Evolutionary conservation across 345 rosid species (phyloP), one percentile per base, ranked within the genome.

Genomic region (Aquilaria yunnanensis): DNA sequence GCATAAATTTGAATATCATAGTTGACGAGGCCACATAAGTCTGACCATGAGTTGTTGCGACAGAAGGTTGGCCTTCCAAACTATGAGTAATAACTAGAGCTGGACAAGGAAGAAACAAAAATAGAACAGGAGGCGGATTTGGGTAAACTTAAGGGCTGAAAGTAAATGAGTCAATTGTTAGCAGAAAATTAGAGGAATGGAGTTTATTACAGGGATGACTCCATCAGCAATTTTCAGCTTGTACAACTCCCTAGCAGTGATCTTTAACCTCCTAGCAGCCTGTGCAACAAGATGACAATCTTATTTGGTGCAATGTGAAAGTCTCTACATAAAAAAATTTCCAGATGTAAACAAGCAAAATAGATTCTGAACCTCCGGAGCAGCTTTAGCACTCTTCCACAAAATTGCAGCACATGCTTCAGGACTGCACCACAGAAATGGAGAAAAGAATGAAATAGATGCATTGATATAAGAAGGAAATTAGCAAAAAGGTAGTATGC

Each of bases 361-460:
- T 64, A 41, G 33, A 67, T 23, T 66, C 23, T 57, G 69, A 50
- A 92, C 97, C 98, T 81, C 83, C 65, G 98, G 97, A 55, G 98
- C 68, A 77, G 96, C 96, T 79, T 86, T 90, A 60, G 96, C 86
- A 68, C 65, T 84, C 82, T 90, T 88, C 96, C 96, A 93, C 77
- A 93, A 74, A 67, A 93, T 93, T 49, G 98, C 94, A 47, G 97
- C 98, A 78, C 97, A 87, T 14, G 98, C 97, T 84, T 93, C 98
- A 10, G 98, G 98, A 75, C 98, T 93, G 72, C 54, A 68, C 56
- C 77, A 71, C 54, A 67, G 14, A 56, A 54, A 70, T 60, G 34
- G 14, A 30, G 53, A 37, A 61, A 62, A n/a, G 53, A 6, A 48
- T 41, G 43, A 53, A 61, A 46, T 4, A 7, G 34, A 41, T 23